Base-by-base conservation (phyloP, 2,329 filamentous ascomycete genomes). In the Verticillium dahliae region DNA sequence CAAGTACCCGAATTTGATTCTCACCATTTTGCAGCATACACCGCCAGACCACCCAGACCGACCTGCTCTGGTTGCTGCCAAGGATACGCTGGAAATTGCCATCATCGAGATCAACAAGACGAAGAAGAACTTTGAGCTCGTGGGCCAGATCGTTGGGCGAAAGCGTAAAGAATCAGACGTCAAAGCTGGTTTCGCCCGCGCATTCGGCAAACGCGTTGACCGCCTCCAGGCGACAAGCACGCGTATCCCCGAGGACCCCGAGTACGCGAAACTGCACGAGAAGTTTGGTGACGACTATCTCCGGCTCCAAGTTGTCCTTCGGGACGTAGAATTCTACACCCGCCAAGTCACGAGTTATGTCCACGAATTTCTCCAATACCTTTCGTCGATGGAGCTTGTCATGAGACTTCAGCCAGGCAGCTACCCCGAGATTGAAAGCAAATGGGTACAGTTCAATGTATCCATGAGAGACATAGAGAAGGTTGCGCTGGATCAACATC, bases 201-300 rank as follows among this genome's bases (percentile, higher is more conserved):
- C 92, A 1, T 96, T 98, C 75, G 92, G 91, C 65, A 91, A 94
- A 69, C 88, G 92, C 65, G 90, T 92, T 22, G 90, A 97, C 74
- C 95, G 96, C 73, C 79, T 95, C 58, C 76, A 93, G 84, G 75
- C 90, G 81, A 73, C 88, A 2, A 77, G 75, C 68, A 79, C 77
- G 67, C 79, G 81, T 54, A 75, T 87, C 60, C 85, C 90, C 55
- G 91, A 97, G 67, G 95, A 99, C 73, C 82, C 87, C 6, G 88
- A 88, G 15, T 99, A 96, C 73, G 84, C 89, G 62, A 88, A 89
- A 66, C 79, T 95, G 34, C 87, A 93, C 63, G 91, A 97, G 71
- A 91, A 88, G 69, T 98, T 97, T 69, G 89, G 91, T 37, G 92
- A 96, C 64, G 93, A 97, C 72, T 97, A 92, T 74, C 88, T 97